phyloP scores from a whole-genome alignment of 768 basidiomycete genomes.

The Rhodotorula toruloides region DNA sequence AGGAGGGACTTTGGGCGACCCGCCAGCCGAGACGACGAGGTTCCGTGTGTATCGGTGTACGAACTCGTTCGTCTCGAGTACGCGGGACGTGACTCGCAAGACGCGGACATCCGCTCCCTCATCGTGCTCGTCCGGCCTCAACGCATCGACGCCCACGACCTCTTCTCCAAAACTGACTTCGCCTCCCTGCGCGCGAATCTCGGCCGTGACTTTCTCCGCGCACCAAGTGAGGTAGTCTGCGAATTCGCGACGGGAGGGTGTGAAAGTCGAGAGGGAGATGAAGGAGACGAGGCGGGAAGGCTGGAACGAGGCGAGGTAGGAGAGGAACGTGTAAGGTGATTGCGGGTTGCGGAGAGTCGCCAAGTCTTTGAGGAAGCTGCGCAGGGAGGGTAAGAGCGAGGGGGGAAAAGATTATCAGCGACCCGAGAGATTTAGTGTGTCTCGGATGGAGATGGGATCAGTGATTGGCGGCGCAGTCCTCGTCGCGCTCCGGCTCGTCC shows the following conservation, averaged over 20 bases:
- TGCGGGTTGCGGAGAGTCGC: constrained; percentile 55
- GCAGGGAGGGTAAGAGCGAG: not conserved
- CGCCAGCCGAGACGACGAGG: constrained; percentile 56
- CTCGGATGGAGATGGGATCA: not conserved
- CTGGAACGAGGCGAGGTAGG: constrained; percentile 52
- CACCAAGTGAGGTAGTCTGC: constrained; percentile 58
- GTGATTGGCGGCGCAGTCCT: too few relatives aligned
- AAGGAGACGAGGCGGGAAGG: constrained; percentile 54
- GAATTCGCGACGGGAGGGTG: constrained; percentile 54
- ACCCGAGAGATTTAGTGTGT: not conserved
- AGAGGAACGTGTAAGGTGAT: constrained; percentile 53
- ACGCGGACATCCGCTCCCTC: constrained; percentile 5
- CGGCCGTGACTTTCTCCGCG: constrained; percentile 50
- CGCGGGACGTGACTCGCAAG: constrained; percentile 18
- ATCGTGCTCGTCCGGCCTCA: constrained; percentile 29
- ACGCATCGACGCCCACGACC: constrained; percentile 49
- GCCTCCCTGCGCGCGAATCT: constrained; percentile 46
- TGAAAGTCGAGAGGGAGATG: constrained; percentile 56
- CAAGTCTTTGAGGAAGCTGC: constrained; percentile 49
- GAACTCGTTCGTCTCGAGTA: constrained; percentile 3
- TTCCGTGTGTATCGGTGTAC: constrained; percentile 47
- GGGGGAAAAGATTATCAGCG: not conserved
- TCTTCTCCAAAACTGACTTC: constrained; percentile 53
- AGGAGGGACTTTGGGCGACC: constrained; percentile 51
- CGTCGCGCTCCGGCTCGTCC: too few relatives aligned